Percentiles rank a stretch among this genome's conserved stretches.
Evolutionary conservation across 129 eudicot genomes (phyloP).

Genomic region (Chrysanthemum makinoi): DNA sequence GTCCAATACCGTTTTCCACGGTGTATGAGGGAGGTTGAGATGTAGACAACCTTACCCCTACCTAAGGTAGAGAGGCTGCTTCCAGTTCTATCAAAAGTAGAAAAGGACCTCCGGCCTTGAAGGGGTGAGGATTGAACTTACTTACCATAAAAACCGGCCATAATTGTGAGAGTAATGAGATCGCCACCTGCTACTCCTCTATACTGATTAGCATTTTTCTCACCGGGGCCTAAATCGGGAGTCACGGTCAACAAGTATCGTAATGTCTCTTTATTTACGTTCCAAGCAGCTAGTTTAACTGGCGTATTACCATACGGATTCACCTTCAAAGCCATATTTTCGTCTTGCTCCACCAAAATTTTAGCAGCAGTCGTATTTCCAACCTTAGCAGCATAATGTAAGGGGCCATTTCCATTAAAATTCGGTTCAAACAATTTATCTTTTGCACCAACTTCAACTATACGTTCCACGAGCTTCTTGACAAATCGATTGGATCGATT

Average conservation of each 20-base stretch:
- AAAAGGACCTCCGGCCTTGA: too few species aligned
- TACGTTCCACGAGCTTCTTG: background rate
- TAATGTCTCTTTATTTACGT: background rate
- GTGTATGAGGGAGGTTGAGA: too few species aligned
- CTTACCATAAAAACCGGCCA: constrained; percentile 16
- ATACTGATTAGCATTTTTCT: constrained; percentile 1
- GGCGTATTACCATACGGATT: background rate
- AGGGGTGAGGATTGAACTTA: too few species aligned
- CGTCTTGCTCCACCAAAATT: background rate
- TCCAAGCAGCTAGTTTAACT: background rate
- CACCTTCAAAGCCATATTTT: background rate
- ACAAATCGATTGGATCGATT: constrained; percentile 10
- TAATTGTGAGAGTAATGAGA: constrained; percentile 15
- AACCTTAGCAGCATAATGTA: constrained; percentile 18
- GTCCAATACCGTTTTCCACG: too few species aligned
- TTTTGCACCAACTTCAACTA: background rate
- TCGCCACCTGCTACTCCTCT: constrained; percentile 11
- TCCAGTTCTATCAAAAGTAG: too few species aligned
- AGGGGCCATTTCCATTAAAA: background rate
- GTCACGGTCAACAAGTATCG: constrained; percentile 6
- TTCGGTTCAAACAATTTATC: background rate
- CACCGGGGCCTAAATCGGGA: background rate
- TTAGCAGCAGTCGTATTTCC: constrained; percentile 4
- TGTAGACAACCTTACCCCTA: too few species aligned
- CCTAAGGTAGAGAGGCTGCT: too few species aligned